phyloP scores from a whole-genome alignment of 2,329 filamentous ascomycete genomes.

The Escovopsis sp. region DNA sequence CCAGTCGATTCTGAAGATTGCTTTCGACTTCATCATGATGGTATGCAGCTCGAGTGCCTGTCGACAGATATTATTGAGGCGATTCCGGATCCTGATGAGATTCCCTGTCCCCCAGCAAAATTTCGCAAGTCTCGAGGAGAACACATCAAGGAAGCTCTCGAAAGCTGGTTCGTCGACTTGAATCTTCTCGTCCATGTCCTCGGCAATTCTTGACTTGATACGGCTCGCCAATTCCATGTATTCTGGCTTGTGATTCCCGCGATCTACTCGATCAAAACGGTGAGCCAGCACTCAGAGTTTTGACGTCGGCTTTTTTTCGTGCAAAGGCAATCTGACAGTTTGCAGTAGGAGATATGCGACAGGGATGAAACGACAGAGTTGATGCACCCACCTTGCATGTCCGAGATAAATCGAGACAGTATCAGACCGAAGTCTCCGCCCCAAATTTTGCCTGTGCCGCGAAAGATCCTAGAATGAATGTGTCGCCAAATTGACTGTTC shows the following conservation, averaged over 20 bases:
- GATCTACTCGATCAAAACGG: neutral
- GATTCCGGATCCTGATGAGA: neutral
- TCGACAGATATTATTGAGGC: neutral
- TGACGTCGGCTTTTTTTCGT: no score
- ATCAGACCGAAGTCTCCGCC: neutral
- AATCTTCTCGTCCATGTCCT: neutral
- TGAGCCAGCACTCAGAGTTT: no score
- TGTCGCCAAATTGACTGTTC: neutral
- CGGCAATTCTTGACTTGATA: neutral
- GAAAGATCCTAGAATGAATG: neutral
- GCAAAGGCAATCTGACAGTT: no score
- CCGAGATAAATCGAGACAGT: neutral
- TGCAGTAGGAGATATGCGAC: no score
- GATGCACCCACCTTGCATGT: neutral
- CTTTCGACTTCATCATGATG: slow-evolving; percentile 4
- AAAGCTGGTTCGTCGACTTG: neutral
- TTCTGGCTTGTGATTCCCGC: neutral
- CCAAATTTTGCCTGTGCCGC: neutral
- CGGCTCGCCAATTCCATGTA: slow-evolving; percentile 1
- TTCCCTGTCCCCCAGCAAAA: neutral
- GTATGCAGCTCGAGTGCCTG: neutral
- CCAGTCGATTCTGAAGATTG: neutral
- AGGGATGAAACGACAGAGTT: neutral
- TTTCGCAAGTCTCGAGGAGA: neutral
- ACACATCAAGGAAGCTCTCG: neutral